Evolutionary conservation across 2,329 filamentous ascomycete species (phyloP).

Genomic region (Claviceps monticola): DNA sequence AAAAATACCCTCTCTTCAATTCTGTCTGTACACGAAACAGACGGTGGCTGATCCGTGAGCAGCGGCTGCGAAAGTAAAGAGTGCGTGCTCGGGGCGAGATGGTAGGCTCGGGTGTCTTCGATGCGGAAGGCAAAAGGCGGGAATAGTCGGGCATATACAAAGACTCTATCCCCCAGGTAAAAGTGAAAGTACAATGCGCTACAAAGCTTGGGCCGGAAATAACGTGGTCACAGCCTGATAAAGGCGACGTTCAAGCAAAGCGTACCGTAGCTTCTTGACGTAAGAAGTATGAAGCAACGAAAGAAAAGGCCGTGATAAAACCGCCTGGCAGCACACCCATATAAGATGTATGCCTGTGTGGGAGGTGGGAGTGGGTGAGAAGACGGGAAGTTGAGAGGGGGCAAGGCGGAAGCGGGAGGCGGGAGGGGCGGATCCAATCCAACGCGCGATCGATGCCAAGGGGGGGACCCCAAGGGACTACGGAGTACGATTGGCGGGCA

Average conservation of each 20-base stretch:
- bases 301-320: not conserved
- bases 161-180: not conserved
- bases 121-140: not conserved
- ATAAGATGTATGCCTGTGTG: not conserved
- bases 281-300: not conserved
- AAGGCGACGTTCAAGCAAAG: not conserved
- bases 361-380: not conserved
- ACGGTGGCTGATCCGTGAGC: no score
- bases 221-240: conserved; percentile 1
- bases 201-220: conserved; percentile 2
- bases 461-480: not conserved
- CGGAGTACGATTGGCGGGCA: not conserved
- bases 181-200: not conserved
- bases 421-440: conserved; percentile 5
- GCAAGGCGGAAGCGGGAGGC: not conserved
- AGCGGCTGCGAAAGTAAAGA: not conserved
- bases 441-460: conserved; percentile 1
- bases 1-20: no score
- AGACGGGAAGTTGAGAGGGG: not conserved
- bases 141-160: not conserved
- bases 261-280: not conserved
- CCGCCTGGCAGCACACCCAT: not conserved
- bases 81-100: not conserved
- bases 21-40: no score
- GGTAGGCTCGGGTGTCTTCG: not conserved